A percentile compares a stretch with the other conserved stretches of the same genome.
Conservation (phyloP, 164 flowering plant genomes). For the Hamamelis virginiana region DNA sequence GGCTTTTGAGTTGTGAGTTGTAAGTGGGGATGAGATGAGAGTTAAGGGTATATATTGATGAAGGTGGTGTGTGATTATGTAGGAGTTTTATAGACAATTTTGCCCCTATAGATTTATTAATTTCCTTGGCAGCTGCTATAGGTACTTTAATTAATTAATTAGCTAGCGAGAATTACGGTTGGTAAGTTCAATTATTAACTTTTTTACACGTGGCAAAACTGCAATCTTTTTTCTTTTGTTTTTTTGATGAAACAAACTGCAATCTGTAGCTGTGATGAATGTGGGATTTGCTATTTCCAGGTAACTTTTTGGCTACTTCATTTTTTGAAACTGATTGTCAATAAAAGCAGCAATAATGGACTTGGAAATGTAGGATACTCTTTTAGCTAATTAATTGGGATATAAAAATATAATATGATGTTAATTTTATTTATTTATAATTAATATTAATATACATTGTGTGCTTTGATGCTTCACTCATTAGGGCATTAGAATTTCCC, state of each 20-base stretch:
- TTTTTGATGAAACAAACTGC: too few species aligned
- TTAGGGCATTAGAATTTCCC: background rate
- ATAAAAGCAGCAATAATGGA: slow-evolving; percentile 3
- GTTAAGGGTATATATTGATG: background rate
- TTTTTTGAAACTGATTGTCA: background rate
- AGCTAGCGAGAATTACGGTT: slow-evolving; percentile 16
- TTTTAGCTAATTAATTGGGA: too few species aligned
- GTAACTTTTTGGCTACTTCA: background rate
- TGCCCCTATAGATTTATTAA: background rate
- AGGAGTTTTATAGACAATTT: slow-evolving; percentile 6
- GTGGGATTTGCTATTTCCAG: too few species aligned
- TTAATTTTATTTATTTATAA: too few species aligned
- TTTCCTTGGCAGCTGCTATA: background rate
- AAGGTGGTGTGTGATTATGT: slow-evolving; percentile 5
- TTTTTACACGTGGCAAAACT: background rate
- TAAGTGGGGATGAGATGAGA: background rate
- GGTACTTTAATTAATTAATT: too few species aligned
- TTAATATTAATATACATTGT: background rate
- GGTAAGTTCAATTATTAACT: background rate
- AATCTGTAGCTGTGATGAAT: too few species aligned
- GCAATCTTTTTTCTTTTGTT: background rate
- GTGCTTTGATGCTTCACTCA: background rate
- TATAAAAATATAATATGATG: too few species aligned
- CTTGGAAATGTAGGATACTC: background rate
- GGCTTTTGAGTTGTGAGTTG: background rate